Conservation (phyloP, 306 rosid species). For the Ziziphus jujuba region DNA sequence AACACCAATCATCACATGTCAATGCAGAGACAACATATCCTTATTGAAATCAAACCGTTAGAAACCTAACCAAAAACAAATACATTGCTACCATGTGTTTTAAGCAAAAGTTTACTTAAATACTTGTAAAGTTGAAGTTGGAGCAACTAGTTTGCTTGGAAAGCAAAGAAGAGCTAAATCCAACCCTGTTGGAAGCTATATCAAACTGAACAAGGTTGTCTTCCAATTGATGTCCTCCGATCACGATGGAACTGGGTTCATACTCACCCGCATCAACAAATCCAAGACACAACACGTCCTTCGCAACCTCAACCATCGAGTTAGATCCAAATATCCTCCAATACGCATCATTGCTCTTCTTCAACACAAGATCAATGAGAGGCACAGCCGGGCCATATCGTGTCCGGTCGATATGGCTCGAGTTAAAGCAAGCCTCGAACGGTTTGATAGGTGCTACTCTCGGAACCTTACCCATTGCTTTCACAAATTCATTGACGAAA, state of each 20-base stretch:
- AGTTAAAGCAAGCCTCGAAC: constrained; percentile 44
- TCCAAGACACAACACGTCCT: constrained; percentile 52
- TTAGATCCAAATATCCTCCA: constrained; percentile 59
- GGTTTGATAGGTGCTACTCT: no score
- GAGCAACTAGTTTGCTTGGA: constrained; percentile 43
- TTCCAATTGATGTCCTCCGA: constrained; percentile 63
- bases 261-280: constrained; percentile 43
- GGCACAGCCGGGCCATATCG: constrained; percentile 47
- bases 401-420: constrained; percentile 21
- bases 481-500: no score
- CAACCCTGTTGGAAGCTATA: constrained; percentile 50
- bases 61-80: no score
- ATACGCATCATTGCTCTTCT: constrained; percentile 37
- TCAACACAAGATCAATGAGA: constrained; percentile 44
- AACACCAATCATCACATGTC: no score
- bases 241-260: constrained; percentile 43
- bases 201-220: constrained; percentile 58
- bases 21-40: no score
- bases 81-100: no score
- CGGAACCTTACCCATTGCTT: no score
- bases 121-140: no score
- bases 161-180: constrained; percentile 44
- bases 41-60: no score
- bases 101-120: no score
- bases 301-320: constrained; percentile 46